phyloP scores from a whole-genome alignment of 192 early-diverging fungal species.

The Helicostylum pulchrum region DNA sequence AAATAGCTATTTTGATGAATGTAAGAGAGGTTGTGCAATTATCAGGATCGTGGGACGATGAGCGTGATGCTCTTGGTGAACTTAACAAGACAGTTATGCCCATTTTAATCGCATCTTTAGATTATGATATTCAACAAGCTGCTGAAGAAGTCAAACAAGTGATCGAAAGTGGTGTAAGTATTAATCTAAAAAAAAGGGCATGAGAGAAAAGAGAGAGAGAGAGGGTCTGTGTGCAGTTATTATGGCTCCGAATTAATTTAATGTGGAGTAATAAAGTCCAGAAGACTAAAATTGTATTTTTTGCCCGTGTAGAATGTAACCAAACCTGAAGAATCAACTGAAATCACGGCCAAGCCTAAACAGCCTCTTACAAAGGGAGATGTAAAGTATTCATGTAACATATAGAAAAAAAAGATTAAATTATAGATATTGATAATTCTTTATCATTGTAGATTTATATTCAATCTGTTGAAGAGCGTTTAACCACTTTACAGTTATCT shows the following conservation, averaged over 20 bases:
- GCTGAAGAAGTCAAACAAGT: constrained; percentile 39
- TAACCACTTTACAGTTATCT: constrained; percentile 65
- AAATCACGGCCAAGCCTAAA: constrained; percentile 37
- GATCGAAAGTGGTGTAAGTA: constrained; percentile 40
- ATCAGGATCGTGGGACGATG: constrained; percentile 32
- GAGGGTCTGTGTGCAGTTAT: background rate
- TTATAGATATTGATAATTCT: too few species aligned
- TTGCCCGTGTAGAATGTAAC: constrained; percentile 26
- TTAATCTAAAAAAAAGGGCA: background rate
- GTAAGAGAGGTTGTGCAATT: constrained; percentile 43
- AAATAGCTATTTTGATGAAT: constrained; percentile 47
- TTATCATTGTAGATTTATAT: constrained; percentile 30
- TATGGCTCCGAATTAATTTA: background rate
- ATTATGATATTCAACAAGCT: constrained; percentile 48
- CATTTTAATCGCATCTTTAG: constrained; percentile 41
- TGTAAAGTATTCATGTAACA: constrained; percentile 17
- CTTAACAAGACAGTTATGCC: constrained; percentile 47
- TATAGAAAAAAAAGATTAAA: background rate
- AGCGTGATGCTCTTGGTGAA: constrained; percentile 29
- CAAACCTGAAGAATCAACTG: constrained; percentile 35
- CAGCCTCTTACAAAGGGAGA: constrained; percentile 31
- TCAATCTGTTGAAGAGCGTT: constrained; percentile 44
- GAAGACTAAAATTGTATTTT: background rate
- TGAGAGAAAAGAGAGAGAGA: background rate
- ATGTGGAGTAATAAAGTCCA: too few species aligned